Base-by-base conservation (phyloP, 768 basidiomycete species). In the Nidularia sp. region DNA sequence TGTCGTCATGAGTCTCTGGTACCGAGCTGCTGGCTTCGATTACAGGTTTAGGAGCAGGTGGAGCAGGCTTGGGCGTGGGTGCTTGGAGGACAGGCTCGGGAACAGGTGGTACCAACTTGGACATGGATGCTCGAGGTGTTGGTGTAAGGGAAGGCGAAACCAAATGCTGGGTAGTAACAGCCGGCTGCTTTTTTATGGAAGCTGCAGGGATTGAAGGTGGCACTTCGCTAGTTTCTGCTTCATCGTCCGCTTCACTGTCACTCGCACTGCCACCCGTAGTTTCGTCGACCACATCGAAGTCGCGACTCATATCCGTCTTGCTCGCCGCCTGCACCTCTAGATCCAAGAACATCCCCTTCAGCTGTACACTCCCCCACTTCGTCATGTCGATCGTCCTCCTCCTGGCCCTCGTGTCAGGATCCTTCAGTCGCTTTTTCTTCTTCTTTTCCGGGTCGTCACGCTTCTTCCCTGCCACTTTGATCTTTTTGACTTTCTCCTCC, bases 331-430 rank as follows among this genome's bases (percentile, higher is more conserved):
- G 66, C 18, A 66, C 61, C 36, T 70, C 70, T 33, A 69, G 59
- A 34, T 83, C 85, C 59, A 91, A 60, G 65, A 89, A 86, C 22
- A 79, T 66, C 2, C 88, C 90, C 52, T 80, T 87, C 58, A 91
- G 59, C 64, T 90, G 84, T 13, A 74, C 73, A 42, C 87, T 85
- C 22, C 83, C 86, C 75, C 82, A 92, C 47, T 77, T 76, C 12
- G 80, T 78, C 57, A 89, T 84, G 60, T 93, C 90, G 57, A 93
- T 91, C 44, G 75, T 83, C 53, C 74, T 73, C 53, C 79, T 69
- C 53, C 86, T 72, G 1, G 89, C 83, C 13, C 90, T 75, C 6
- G 66, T 63, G 35, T 78, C 80, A 0, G 82, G 80, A n/a, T 74
- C 73, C 51, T 77, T 77, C 43, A 64, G 52, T 52, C 73, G 72